Evolutionary conservation across 179 eudicot species (phyloP).

Genomic region (Silene vulgaris): DNA sequence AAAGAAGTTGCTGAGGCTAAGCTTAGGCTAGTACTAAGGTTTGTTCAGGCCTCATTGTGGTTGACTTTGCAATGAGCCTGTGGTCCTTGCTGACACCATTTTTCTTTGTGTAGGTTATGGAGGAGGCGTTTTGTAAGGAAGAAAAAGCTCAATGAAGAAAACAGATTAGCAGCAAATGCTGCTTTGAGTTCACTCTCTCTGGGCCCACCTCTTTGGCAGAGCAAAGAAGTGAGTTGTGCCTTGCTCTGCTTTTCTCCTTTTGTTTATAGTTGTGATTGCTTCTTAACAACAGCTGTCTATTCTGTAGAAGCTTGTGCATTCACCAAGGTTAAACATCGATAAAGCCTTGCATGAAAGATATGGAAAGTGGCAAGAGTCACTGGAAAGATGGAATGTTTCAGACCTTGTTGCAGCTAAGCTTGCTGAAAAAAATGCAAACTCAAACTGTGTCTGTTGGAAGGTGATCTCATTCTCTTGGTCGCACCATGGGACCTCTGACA

Average conservation of each 20-base stretch:
- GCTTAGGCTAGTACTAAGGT: constrained; percentile 77
- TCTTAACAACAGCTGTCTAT: constrained; percentile 15
- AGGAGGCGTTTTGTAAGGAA: constrained; percentile 53
- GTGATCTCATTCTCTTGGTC: constrained; percentile 42
- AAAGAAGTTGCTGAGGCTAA: constrained; percentile 77
- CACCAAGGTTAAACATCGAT: constrained; percentile 53
- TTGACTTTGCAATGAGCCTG: constrained; percentile 15
- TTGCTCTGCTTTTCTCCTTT: constrained; percentile 18
- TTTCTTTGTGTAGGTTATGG: constrained; percentile 63
- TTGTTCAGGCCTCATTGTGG: constrained; percentile 20
- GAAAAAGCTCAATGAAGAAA: constrained; percentile 59
- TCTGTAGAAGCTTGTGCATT: constrained; percentile 43
- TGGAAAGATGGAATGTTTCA: constrained; percentile 71
- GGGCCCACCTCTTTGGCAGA: constrained; percentile 69
- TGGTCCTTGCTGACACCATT: constrained; percentile 21
- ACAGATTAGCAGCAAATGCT: constrained; percentile 67
- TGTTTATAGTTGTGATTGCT: constrained; percentile 9
- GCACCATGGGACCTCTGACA: constrained; percentile 22
- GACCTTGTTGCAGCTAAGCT: constrained; percentile 60
- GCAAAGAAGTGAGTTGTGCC: constrained; percentile 40
- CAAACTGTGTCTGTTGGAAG: constrained; percentile 87
- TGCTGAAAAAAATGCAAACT: constrained; percentile 40
- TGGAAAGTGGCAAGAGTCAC: constrained; percentile 53
- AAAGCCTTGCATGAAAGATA: constrained; percentile 50
- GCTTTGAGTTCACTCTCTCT: constrained; percentile 72